Percentiles rank a stretch among this genome's conserved stretches.
phyloP scores from a whole-genome alignment of 2,329 filamentous ascomycete species.

The Neobulgaria alba region DNA sequence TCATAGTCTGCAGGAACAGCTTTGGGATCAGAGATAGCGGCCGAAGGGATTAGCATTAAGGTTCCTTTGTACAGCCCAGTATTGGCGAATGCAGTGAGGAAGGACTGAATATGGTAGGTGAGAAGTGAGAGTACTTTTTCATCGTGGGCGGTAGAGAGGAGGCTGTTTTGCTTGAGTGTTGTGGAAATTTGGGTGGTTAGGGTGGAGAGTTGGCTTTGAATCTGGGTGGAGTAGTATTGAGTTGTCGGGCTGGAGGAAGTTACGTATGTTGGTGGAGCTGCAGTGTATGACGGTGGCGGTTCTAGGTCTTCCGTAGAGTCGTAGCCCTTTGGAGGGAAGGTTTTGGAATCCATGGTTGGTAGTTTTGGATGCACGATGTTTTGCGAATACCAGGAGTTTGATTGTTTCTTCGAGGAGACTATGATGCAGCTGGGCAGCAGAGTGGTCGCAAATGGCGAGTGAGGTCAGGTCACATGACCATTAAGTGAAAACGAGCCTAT shows the following conservation, averaged over 20 bases:
- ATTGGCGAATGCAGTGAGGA: conserved; percentile 22
- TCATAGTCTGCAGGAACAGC: conserved; percentile 22
- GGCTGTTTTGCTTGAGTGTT: conserved; percentile 13
- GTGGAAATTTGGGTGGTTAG: conserved; percentile 20
- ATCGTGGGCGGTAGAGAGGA: conserved; percentile 20
- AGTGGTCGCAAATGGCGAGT: too few species aligned
- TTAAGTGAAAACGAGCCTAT: too few species aligned
- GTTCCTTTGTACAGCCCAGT: conserved; percentile 19
- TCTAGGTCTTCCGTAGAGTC: conserved; percentile 8
- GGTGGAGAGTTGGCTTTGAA: conserved; percentile 17
- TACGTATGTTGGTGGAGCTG: conserved; percentile 13
- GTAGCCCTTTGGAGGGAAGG: conserved; percentile 2
- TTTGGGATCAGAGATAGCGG: conserved; percentile 14
- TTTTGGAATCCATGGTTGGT: conserved; percentile 18
- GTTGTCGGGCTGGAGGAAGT: conserved; percentile 1
- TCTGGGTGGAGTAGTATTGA: conserved; percentile 20
- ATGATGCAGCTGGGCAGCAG: too few species aligned
- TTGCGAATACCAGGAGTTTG: too few species aligned
- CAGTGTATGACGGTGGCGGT: conserved; percentile 20
- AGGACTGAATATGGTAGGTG: conserved; percentile 21
- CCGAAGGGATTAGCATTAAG: conserved; percentile 22
- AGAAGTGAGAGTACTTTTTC: conserved; percentile 23
- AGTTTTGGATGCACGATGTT: too few species aligned
- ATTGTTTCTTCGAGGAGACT: too few species aligned
- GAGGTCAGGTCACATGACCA: too few species aligned